These are phyloP conservation scores for Euclidium syriacum DNA, from an alignment of 345 rosid species.

Conservation along the genomic window DNA sequence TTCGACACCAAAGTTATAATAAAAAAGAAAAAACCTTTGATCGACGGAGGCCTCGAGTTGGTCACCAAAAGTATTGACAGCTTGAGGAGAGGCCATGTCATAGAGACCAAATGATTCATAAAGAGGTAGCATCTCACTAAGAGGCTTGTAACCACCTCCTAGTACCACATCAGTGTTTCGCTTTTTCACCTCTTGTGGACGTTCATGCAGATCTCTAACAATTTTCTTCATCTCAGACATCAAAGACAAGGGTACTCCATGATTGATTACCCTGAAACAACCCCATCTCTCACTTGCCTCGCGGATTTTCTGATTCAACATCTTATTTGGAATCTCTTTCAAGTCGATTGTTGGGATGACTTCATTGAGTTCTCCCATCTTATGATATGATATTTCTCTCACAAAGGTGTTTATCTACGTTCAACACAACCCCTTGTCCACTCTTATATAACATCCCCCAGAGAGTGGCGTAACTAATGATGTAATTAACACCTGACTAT, in stretches of 20 bases:
- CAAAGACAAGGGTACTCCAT: constrained; percentile 39
- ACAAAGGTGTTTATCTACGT: background rate
- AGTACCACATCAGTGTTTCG: constrained; percentile 52
- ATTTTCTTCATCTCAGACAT: constrained; percentile 60
- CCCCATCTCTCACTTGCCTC: constrained; percentile 68
- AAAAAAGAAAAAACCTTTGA: constrained; percentile 44
- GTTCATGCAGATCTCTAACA: constrained; percentile 51
- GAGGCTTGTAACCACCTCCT: constrained; percentile 64
- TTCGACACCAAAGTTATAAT: background rate
- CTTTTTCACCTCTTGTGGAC: constrained; percentile 49
- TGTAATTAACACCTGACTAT: no score
- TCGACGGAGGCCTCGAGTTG: constrained; percentile 52
- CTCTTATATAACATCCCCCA: no score
- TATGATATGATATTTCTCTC: background rate
- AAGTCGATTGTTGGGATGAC: constrained; percentile 49
- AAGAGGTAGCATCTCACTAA: constrained; percentile 41
- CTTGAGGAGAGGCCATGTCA: constrained; percentile 52
- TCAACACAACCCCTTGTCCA: background rate
- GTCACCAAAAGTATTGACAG: constrained; percentile 50
- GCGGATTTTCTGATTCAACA: constrained; percentile 32
- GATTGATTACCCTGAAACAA: constrained; percentile 68
- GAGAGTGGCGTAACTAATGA: no score
- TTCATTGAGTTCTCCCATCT: constrained; percentile 7
- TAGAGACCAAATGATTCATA: constrained; percentile 77
- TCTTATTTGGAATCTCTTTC: constrained; percentile 28